Conservation (phyloP, 441 rosid species). For the Pelargonium fulgidum region DNA sequence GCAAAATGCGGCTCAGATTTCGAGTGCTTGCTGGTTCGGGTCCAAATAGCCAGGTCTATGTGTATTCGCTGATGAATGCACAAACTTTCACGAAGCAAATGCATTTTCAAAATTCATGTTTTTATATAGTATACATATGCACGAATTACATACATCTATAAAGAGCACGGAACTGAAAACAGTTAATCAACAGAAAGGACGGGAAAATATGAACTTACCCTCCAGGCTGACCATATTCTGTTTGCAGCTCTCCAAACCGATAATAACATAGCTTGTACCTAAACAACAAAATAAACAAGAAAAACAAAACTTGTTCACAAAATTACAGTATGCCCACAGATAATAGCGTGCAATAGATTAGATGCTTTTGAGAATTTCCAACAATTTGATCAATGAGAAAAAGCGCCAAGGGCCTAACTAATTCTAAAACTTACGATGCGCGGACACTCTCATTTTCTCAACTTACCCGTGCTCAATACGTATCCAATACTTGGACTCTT, state of each 20-base stretch:
- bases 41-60: no score
- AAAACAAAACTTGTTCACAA: constrained; percentile 7
- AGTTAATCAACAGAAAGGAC: constrained; percentile 1
- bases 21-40: no score
- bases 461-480: no score
- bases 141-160: not conserved
- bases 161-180: not conserved
- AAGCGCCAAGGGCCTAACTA: not conserved
- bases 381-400: not conserved
- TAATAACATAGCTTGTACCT: constrained; percentile 96
- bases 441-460: no score
- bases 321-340: not conserved
- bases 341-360: not conserved
- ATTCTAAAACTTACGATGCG: not conserved
- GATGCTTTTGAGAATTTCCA: not conserved
- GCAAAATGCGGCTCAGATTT: no score
- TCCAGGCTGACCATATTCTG: constrained; percentile 83
- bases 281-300: constrained; percentile 17
- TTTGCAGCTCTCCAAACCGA: constrained; percentile 84
- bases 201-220: constrained; percentile 46
- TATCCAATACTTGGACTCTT: no score
- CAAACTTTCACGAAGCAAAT: not conserved
- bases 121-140: not conserved
- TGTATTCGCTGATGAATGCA: not conserved
- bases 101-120: not conserved